Evolutionary conservation across 2,329 filamentous ascomycete genomes (phyloP).

Genomic region (Stemphylium beticola): DNA sequence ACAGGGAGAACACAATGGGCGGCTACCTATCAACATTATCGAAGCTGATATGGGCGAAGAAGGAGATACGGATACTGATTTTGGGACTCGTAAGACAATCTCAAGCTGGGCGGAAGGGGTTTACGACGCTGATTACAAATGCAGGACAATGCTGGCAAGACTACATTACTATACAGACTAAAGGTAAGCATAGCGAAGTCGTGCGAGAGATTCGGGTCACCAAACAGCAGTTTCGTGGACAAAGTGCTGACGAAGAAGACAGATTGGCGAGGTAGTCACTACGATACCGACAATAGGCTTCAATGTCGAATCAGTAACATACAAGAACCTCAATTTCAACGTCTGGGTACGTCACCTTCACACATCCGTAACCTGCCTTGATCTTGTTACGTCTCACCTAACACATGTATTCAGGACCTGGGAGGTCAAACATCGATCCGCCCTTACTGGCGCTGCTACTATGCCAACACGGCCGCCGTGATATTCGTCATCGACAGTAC

Average conservation of each 20-base stretch:
- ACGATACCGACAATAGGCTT: slow-evolving; percentile 99
- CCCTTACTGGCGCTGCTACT: slow-evolving; percentile 99
- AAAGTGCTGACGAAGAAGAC: slow-evolving; percentile 9
- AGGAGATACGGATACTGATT: slow-evolving; percentile 96
- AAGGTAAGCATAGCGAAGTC: slow-evolving; percentile 66
- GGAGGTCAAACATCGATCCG: slow-evolving; percentile 98
- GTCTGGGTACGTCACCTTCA: slow-evolving; percentile 77
- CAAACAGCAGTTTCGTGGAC: neutral
- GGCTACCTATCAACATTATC: slow-evolving; percentile 41
- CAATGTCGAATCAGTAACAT: slow-evolving; percentile 98
- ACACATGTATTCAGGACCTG: slow-evolving; percentile 67
- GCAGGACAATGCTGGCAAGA: slow-evolving; percentile 98
- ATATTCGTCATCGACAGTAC: slow-evolving; percentile 99
- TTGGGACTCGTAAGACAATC: slow-evolving; percentile 76
- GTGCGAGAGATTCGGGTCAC: neutral
- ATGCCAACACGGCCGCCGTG: slow-evolving; percentile 96
- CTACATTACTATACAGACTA: slow-evolving; percentile 91
- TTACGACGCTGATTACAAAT: slow-evolving; percentile 35
- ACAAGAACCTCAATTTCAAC: slow-evolving; percentile 98
- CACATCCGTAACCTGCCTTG: neutral
- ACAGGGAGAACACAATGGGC: slow-evolving; percentile 38
- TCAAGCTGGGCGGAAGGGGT: neutral
- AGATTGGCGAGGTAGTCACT: slow-evolving; percentile 98
- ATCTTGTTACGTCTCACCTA: neutral
- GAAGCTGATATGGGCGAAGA: slow-evolving; percentile 74